Evolutionary conservation across 257 asterid species (phyloP), one percentile per base, ranked within the genome.

Genomic region (Salvia splendens): DNA sequence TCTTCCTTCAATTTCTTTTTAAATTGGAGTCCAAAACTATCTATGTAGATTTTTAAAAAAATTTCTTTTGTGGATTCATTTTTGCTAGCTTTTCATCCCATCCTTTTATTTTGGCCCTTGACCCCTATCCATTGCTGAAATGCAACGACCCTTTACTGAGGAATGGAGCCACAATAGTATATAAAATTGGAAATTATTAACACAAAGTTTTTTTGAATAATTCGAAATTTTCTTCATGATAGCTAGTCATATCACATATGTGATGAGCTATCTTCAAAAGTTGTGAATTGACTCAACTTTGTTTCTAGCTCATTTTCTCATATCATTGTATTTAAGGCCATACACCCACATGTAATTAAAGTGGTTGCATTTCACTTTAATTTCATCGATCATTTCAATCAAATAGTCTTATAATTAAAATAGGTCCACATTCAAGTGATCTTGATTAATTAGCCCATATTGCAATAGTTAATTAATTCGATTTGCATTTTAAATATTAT

Each of bases 141-240:
- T 24, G 30, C 30, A 24, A 24, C 30, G 30, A 24, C 30, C 30
- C 30, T 24, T 24, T 24, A 24, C 30, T 15, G 52, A 24, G 46
- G 56, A 28, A 24, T 67, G 41, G 72, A 55, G 72, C 72, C 72
- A 67, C 28, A 24, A 4, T 33, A 33, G 6, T 32, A 28, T 36
- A 12, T 12, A 57, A 35, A 30, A 12, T 5, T 42, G 28, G 17
- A 30, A 12, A 30, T 5, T 28, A 12, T 5, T 5, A 33, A 33
- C 2, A 3, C 5, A 7, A 12, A 12, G 32, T 0, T 0, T 15
- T 12, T 46, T 7, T 12, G 8, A 46, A 12, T 14, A 45, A 33
- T 3, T 33, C 2, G 30, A 24, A 33, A 33, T 33, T 33, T 33
- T 33, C 38, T 33, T 33, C 38, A 33, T 2, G 38, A 35, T 17